Conservation (phyloP, 2,329 filamentous ascomycete species). For the Cladosporium sp. region DNA sequence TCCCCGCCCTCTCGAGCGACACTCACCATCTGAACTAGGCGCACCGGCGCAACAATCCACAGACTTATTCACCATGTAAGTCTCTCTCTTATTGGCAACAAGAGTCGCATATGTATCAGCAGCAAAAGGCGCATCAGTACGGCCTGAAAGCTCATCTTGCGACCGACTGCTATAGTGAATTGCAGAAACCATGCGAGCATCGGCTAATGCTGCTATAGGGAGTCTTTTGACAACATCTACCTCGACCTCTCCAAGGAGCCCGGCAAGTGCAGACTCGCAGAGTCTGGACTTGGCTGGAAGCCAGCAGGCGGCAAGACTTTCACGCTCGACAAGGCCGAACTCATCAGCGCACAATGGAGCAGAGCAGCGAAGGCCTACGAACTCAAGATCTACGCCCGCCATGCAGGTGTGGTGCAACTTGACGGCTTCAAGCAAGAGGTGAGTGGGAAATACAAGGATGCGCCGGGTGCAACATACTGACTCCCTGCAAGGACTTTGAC, state of each 20-base stretch:
- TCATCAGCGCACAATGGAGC: conserved; percentile 89
- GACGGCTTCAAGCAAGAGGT: conserved; percentile 92
- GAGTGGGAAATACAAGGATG: conserved; percentile 17
- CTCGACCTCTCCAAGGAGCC: conserved; percentile 90
- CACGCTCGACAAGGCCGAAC: conserved; percentile 83
- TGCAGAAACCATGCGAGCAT: too few relatives aligned
- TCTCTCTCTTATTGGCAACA: too few relatives aligned
- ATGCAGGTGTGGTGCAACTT: conserved; percentile 81
- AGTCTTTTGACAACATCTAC: conserved; percentile 97
- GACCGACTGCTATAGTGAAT: too few relatives aligned
- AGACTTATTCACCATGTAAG: too few relatives aligned
- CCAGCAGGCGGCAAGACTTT: conserved; percentile 87
- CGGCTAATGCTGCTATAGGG: conserved; percentile 44
- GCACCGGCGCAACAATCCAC: too few relatives aligned
- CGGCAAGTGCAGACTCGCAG: conserved; percentile 91
- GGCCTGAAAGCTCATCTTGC: too few relatives aligned
- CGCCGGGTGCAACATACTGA: conserved; percentile 8
- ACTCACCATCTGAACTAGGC: too few relatives aligned
- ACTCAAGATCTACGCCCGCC: conserved; percentile 83
- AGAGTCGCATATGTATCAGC: too few relatives aligned
- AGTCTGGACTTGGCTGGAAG: conserved; percentile 95
- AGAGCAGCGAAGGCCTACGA: conserved; percentile 89
- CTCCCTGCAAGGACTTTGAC: conserved; percentile 68
- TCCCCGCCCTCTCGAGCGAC: too few relatives aligned
- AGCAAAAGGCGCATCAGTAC: too few relatives aligned